phyloP scores from a whole-genome alignment of 371 early-diverging fungal genomes.

The Mortierella sp. region DNA sequence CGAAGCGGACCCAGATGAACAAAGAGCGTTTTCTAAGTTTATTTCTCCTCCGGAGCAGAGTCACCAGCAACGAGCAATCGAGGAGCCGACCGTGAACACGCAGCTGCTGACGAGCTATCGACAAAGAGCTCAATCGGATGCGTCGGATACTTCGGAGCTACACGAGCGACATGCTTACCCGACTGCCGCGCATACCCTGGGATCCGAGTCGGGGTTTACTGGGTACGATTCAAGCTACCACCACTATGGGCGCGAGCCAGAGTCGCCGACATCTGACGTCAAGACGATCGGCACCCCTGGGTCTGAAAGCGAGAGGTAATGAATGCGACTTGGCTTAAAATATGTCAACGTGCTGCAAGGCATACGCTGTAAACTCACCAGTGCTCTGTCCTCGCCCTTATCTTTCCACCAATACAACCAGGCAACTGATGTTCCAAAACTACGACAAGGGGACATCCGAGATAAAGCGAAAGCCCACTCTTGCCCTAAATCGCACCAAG shows the following conservation, averaged over 20 bases:
- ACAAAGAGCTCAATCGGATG: conserved; percentile 36
- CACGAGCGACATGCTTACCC: conserved; percentile 8
- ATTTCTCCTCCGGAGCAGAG: conserved; percentile 15
- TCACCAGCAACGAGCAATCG: conserved; percentile 2
- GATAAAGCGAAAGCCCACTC: conserved; percentile 54
- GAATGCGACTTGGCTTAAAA: neutral
- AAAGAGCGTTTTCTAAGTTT: conserved; percentile 29
- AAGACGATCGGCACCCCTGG: conserved; percentile 38
- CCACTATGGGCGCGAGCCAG: conserved; percentile 13
- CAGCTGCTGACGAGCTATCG: conserved; percentile 19
- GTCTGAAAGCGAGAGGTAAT: conserved; percentile 40
- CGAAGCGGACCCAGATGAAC: conserved; percentile 42
- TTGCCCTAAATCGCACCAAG: conserved; percentile 49
- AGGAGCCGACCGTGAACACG: conserved; percentile 13
- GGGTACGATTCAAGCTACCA: conserved; percentile 14
- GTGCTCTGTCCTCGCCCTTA: neutral
- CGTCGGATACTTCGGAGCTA: conserved; percentile 23
- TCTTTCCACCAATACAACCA: neutral
- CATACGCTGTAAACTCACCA: neutral
- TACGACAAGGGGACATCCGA: conserved; percentile 35
- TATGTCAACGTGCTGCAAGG: neutral
- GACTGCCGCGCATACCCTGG: neutral
- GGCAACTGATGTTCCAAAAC: conserved; percentile 39
- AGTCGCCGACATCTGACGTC: conserved; percentile 24
- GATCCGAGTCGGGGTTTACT: conserved; percentile 13